Conservation (phyloP, 257 asterid species). For the Ocimum tenuiflorum region DNA sequence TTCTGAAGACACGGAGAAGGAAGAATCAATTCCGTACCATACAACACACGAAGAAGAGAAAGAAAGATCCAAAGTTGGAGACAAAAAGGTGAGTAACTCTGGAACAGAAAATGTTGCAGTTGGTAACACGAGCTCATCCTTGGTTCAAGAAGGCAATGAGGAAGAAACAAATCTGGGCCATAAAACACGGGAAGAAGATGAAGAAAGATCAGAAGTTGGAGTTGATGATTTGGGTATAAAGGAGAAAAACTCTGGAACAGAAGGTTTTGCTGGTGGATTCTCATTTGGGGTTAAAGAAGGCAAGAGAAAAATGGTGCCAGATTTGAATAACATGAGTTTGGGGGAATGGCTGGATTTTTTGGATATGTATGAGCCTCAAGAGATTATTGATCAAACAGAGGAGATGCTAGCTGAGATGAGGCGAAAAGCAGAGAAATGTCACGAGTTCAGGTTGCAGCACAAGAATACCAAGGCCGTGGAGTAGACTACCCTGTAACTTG, state of each 20-base stretch:
- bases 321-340: slow-evolving; percentile 55
- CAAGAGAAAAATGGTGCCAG: slow-evolving; percentile 11
- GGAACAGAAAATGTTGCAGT: slow-evolving; percentile 15
- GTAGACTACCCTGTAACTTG: neutral
- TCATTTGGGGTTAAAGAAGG: slow-evolving; percentile 26
- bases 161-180: slow-evolving; percentile 15
- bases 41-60: slow-evolving; percentile 11
- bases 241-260: neutral
- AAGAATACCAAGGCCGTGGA: slow-evolving; percentile 24
- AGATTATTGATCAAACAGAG: slow-evolving; percentile 54
- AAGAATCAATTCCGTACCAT: slow-evolving; percentile 12
- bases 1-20: slow-evolving; percentile 22
- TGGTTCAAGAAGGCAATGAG: slow-evolving; percentile 9
- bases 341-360: slow-evolving; percentile 62
- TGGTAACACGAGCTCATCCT: slow-evolving; percentile 30
- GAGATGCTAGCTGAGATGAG: slow-evolving; percentile 54
- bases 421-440: slow-evolving; percentile 44
- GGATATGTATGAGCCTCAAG: slow-evolving; percentile 51
- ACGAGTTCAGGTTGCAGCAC: slow-evolving; percentile 48
- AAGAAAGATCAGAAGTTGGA: neutral
- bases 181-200: slow-evolving; percentile 14
- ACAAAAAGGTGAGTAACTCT: neutral
- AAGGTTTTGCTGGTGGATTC: slow-evolving; percentile 25
- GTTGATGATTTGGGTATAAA: slow-evolving; percentile 5
- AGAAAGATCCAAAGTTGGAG: slow-evolving; percentile 7